Evolutionary conservation across 352 stramenopile genomes (phyloP).

Genomic region (Phytophthora pini): DNA sequence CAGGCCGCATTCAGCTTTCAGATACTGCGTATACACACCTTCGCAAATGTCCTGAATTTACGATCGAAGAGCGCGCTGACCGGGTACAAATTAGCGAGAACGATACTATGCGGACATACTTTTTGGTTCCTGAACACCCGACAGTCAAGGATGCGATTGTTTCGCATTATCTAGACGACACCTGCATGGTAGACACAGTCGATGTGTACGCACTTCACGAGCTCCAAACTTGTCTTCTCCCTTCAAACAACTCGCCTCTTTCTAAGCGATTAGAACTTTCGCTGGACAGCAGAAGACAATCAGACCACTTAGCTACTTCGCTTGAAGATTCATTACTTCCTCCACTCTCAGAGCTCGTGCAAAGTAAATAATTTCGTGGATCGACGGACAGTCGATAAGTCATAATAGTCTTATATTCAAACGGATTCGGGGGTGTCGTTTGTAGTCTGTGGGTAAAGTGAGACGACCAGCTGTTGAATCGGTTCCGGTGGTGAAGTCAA

Average conservation of each 20-base stretch:
- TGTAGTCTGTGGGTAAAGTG: constrained; percentile 2
- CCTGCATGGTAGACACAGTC: constrained; percentile 27
- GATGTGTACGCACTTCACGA: constrained; percentile 54
- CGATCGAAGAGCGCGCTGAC: constrained; percentile 50
- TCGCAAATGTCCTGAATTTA: constrained; percentile 57
- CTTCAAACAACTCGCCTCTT: constrained; percentile 58
- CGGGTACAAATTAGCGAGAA: constrained; percentile 67
- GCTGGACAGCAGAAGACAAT: constrained; percentile 24
- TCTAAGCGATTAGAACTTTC: constrained; percentile 55
- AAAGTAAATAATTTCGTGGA: too few relatives aligned
- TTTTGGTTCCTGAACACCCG: constrained; percentile 49
- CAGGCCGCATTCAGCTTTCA: constrained; percentile 68
- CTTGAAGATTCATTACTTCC: neutral
- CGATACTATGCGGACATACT: constrained; percentile 59
- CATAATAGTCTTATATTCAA: constrained; percentile 1
- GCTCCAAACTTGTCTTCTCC: constrained; percentile 57
- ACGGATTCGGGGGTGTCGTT: constrained; percentile 3
- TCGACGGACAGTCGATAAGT: constrained; percentile 3
- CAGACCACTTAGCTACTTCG: constrained; percentile 20
- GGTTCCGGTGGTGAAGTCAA: neutral
- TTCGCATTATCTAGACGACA: constrained; percentile 51
- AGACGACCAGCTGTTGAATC: constrained; percentile 13
- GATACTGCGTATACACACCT: constrained; percentile 67
- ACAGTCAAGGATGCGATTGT: constrained; percentile 62
- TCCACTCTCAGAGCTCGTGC: neutral